A percentile compares a stretch with the other conserved stretches of the same genome.
Conservation (phyloP, 352 stramenopile species). For the Phytophthora litchii region DNA sequence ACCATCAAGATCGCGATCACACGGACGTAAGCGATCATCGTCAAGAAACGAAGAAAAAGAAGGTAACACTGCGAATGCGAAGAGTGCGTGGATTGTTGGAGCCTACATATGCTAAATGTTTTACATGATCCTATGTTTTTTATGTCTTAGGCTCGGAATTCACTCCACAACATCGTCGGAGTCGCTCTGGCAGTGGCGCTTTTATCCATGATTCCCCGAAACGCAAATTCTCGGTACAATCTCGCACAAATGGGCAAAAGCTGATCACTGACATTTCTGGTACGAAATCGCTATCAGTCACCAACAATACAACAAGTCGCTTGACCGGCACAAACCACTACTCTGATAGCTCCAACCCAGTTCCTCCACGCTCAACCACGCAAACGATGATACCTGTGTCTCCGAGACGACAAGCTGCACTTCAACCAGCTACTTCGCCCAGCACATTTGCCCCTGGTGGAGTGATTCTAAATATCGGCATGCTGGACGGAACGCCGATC, state of each 20-base stretch:
- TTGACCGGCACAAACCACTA: not conserved
- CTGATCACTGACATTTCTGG: constrained; percentile 10
- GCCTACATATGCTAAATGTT: not conserved
- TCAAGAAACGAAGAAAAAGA: constrained; percentile 14
- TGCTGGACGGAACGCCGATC: constrained; percentile 23
- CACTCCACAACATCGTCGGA: constrained; percentile 12
- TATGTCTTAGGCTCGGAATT: constrained; percentile 9
- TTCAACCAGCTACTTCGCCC: constrained; percentile 16
- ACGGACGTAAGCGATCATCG: constrained; percentile 19
- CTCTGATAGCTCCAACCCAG: constrained; percentile 1
- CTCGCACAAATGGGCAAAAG: constrained; percentile 18
- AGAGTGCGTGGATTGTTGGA: constrained; percentile 10
- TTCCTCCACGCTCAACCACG: not conserved
- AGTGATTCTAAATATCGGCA: constrained; percentile 38
- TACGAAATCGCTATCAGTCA: not conserved
- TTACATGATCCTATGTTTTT: not conserved
- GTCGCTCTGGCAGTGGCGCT: constrained; percentile 13
- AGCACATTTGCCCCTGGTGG: constrained; percentile 13
- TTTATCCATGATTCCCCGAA: constrained; percentile 16
- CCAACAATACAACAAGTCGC: not conserved
- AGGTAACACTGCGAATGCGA: not conserved
- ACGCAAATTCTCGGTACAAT: constrained; percentile 26
- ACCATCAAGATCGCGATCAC: constrained; percentile 8
- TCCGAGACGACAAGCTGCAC: constrained; percentile 14
- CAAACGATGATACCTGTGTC: constrained; percentile 11